These are phyloP conservation scores for Vickermania ingenoplastis DNA, from an alignment of 208 protist genomes.

Conservation along the genomic window DNA sequence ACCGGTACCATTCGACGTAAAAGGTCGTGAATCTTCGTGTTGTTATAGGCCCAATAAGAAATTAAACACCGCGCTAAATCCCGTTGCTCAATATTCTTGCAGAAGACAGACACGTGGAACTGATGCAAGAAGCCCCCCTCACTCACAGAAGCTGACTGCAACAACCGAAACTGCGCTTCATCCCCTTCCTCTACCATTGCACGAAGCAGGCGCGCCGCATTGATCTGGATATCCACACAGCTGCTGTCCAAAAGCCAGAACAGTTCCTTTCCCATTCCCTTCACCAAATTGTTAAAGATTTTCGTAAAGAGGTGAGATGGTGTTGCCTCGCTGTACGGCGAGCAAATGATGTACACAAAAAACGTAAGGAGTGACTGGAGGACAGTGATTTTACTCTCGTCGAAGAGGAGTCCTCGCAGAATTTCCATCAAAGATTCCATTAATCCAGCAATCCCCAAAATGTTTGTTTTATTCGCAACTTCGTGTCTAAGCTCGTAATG, in stretches of 20 bases:
- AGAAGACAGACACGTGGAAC: constrained; percentile 77
- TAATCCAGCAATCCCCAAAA: constrained; percentile 69
- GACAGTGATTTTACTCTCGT: constrained; percentile 73
- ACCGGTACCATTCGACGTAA: constrained; percentile 82
- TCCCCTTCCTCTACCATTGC: constrained; percentile 88
- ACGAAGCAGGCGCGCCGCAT: constrained; percentile 82
- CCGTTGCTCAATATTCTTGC: constrained; percentile 43
- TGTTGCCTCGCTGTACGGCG: constrained; percentile 85
- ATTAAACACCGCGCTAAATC: constrained; percentile 82
- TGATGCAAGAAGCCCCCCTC: constrained; percentile 84
- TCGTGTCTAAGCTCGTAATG: constrained; percentile 87
- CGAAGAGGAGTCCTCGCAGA: constrained; percentile 53
- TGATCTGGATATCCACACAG: constrained; percentile 72
- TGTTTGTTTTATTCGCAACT: constrained; percentile 79
- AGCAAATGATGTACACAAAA: constrained; percentile 86
- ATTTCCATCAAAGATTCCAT: constrained; percentile 52
- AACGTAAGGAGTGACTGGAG: constrained; percentile 78
- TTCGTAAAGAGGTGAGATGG: constrained; percentile 52
- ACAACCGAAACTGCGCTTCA: constrained; percentile 59
- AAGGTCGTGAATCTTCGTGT: constrained; percentile 69
- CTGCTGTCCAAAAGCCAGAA: constrained; percentile 71
- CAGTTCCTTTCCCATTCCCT: constrained; percentile 53
- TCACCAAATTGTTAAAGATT: constrained; percentile 55
- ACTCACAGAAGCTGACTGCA: constrained; percentile 77
- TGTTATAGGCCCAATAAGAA: constrained; percentile 78